A percentile compares a stretch with the other conserved stretches of the same genome.
Conservation (phyloP, 2,329 filamentous ascomycete species). For the Dactylellina leptospora region DNA sequence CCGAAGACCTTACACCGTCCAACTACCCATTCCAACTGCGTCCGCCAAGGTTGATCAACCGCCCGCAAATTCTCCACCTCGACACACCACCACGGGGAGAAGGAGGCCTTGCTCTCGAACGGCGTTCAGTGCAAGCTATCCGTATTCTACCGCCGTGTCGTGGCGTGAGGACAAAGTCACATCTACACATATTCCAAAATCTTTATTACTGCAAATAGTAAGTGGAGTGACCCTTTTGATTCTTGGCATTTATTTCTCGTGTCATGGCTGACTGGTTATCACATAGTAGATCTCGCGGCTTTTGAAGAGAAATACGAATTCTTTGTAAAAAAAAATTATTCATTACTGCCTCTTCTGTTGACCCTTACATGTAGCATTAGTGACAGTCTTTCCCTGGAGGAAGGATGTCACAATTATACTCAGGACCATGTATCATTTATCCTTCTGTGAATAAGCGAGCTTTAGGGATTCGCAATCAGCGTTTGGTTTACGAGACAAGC, state of each 20-base stretch:
- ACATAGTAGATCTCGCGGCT: constrained; percentile 33
- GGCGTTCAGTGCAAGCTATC: constrained; percentile 51
- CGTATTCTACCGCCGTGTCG: constrained; percentile 16
- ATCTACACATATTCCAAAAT: constrained; percentile 19
- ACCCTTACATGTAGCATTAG: too few relatives aligned
- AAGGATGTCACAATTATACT: too few relatives aligned
- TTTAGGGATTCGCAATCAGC: too few relatives aligned
- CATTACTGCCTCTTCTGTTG: neutral
- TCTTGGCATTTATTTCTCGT: neutral
- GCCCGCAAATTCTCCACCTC: constrained; percentile 6
- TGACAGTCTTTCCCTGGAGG: constrained; percentile 38
- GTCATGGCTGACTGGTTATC: constrained; percentile 8
- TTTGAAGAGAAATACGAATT: constrained; percentile 13
- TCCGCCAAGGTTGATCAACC: constrained; percentile 30
- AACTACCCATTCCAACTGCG: constrained; percentile 20
- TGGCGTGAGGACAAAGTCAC: constrained; percentile 11
- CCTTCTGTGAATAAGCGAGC: too few relatives aligned
- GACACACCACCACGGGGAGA: neutral
- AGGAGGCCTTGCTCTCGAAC: constrained; percentile 35
- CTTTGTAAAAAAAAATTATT: constrained; percentile 1
- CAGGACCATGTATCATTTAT: too few relatives aligned
- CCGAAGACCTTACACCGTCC: constrained; percentile 6
- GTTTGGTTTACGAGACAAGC: too few relatives aligned
- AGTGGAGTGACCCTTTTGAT: neutral
- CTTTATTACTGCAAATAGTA: constrained; percentile 50